phyloP scores from a whole-genome alignment of 768 basidiomycete genomes.

The Mycena albidolilacea region DNA sequence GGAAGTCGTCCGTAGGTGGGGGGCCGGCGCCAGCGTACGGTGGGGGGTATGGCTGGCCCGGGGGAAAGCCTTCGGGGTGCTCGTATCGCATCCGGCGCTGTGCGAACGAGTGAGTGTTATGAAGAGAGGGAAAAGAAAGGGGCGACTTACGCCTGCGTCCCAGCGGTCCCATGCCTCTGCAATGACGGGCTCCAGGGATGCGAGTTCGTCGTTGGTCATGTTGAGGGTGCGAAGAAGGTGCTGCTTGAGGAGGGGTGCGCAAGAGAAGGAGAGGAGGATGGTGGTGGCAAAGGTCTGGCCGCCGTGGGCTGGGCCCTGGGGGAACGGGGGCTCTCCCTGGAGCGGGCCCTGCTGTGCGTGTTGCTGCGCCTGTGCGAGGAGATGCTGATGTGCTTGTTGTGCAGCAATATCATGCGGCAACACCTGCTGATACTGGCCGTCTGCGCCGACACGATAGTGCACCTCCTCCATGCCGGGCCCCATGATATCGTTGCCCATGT shows the following conservation, averaged over 20 bases:
- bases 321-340: constrained; percentile 71
- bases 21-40: constrained; percentile 13
- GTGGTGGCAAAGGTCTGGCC: constrained; percentile 89
- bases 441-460: constrained; percentile 70
- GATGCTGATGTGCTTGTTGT: constrained; percentile 45
- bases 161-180: constrained; percentile 91
- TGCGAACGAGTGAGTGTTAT: neutral
- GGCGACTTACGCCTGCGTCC: constrained; percentile 79
- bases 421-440: constrained; percentile 62
- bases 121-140: constrained; percentile 23
- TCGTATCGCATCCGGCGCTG: constrained; percentile 39
- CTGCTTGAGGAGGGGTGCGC: constrained; percentile 79
- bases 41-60: constrained; percentile 12
- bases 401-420: constrained; percentile 58
- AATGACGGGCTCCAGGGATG: constrained; percentile 83
- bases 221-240: constrained; percentile 80
- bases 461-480: constrained; percentile 65
- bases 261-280: constrained; percentile 82
- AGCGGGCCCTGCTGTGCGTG: constrained; percentile 2
- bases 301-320: constrained; percentile 67
- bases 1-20: constrained; percentile 35
- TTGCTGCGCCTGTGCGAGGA: constrained; percentile 13
- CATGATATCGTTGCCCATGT: constrained; percentile 84
- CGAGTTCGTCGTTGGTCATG: constrained; percentile 86
- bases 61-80: constrained; percentile 32